Evolutionary conservation across 2,329 filamentous ascomycete genomes (phyloP), one percentile per base, ranked within the genome.

Genomic region (Dothideomycetidae sp.): DNA sequence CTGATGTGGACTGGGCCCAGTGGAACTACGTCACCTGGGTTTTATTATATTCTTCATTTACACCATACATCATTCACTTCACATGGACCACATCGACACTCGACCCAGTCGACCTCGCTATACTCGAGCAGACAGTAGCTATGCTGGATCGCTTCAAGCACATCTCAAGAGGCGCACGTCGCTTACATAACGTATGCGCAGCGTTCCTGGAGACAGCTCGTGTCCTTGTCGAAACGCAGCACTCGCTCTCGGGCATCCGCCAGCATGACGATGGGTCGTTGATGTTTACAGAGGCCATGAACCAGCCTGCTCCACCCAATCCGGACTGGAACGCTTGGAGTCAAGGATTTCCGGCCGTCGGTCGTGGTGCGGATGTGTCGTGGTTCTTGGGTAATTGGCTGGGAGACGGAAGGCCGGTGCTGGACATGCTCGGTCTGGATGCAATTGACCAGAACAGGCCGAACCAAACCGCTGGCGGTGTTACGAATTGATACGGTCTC

Each of bases 11-110:
- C 17, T 11, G 13, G 33, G 34, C 10, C 29, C 38, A 14, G 29
- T 34, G 3, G 36, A 43, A 38, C 14, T 46, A 44, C 12, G 44
- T 46, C 1, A 44, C 37, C 12, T 46, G 41, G 44, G 42, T 46
- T 4, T 10, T 46, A 9, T 35, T 46, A 3, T 46, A 42, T 28
- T 37, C 37, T 4, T 44, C 44, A 0, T 46, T 46, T 15, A 42
- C 42, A 5, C 44, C 44, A 1, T 46, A 42, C 10, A 39, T 42
- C 3, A 34, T 46, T 5, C 36, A 44, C 10, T 46, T 46, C 14
- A 44, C 42, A 2, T 42, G 41, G n/a, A 42, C 44, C 2, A 39
- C 44, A 3, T 40, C 42, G 12, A 46, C 44, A 4, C 31, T 44
- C n/a, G 33, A 37, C 5, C n/a, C 18, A 2, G 16, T 32, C 2